These are phyloP conservation scores for Nannochloropsis oceanica DNA, from an alignment of 108 stramenopile genomes.

Conservation along the genomic window DNA sequence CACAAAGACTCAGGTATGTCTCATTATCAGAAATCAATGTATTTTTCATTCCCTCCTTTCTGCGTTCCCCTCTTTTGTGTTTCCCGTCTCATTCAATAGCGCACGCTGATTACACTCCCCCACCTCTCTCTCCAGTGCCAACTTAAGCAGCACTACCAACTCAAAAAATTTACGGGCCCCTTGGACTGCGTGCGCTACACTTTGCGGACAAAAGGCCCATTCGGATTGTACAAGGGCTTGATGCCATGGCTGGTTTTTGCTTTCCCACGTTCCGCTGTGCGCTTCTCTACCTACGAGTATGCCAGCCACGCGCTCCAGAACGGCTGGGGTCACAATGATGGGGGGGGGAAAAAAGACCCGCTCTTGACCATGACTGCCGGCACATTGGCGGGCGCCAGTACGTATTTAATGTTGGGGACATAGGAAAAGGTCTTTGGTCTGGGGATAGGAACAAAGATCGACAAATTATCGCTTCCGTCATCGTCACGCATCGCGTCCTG, in stretches of 20 bases:
- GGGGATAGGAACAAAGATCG: too few relatives aligned
- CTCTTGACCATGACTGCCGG: conserved; percentile 10
- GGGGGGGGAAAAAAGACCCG: not conserved
- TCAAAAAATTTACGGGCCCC: not conserved
- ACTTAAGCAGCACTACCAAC: not conserved
- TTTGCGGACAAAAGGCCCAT: not conserved
- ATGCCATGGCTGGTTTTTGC: conserved; percentile 3
- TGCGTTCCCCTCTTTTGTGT: not conserved
- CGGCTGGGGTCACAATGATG: not conserved
- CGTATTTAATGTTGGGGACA: too few relatives aligned
- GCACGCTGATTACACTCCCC: too few relatives aligned
- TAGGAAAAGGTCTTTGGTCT: too few relatives aligned
- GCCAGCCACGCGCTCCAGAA: conserved; percentile 4
- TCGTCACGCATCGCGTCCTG: not conserved
- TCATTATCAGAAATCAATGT: too few relatives aligned
- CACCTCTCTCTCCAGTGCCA: not conserved
- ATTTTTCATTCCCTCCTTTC: not conserved
- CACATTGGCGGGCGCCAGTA: not conserved
- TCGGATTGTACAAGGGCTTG: not conserved
- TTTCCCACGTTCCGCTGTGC: conserved; percentile 19
- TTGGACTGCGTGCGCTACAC: not conserved
- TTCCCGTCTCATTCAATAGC: too few relatives aligned
- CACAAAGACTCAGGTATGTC: not conserved
- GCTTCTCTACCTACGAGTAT: conserved; percentile 17
- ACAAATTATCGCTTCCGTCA: not conserved